Percentiles rank a stretch among this genome's conserved stretches.
Conservation (phyloP, 1,284 basidiomycete species). For the Ustilago vetiveriae region DNA sequence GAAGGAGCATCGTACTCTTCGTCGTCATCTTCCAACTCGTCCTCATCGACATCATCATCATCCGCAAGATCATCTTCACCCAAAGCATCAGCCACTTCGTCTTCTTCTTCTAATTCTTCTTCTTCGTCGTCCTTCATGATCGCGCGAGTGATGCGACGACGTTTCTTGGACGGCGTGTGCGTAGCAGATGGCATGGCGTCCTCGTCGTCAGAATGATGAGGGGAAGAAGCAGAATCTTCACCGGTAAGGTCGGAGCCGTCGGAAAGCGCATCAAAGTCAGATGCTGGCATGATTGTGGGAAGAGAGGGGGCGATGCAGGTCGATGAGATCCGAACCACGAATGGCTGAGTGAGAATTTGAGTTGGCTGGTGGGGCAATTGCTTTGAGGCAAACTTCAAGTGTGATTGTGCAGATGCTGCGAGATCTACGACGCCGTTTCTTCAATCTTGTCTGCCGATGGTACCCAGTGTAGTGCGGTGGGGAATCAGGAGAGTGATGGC, state of each 20-base stretch:
- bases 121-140: conserved; percentile 10
- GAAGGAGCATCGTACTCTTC: conserved; percentile 55
- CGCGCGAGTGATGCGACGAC: conserved; percentile 15
- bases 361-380: neutral
- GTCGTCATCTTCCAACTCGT: conserved; percentile 61
- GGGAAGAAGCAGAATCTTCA: conserved; percentile 12
- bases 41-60: conserved; percentile 63
- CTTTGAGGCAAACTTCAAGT: neutral
- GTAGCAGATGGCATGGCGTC: conserved; percentile 22
- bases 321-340: neutral
- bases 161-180: conserved; percentile 35
- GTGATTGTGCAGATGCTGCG: too few relatives aligned
- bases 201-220: conserved; percentile 15
- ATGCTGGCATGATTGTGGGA: conserved; percentile 3
- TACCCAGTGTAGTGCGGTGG: too few relatives aligned
- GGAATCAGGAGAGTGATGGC: too few relatives aligned
- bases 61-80: conserved; percentile 48
- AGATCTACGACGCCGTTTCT: too few relatives aligned
- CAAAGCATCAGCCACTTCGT: conserved; percentile 24
- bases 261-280: conserved; percentile 38
- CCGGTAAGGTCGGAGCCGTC: conserved; percentile 43
- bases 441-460: too few relatives aligned
- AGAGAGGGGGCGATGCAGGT: neutral
- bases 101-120: conserved; percentile 32
- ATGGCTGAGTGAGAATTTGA: neutral